Percentiles rank a stretch among this genome's conserved stretches.
These are phyloP conservation scores for Stellera chamaejasme DNA, from an alignment of 345 rosid species.

Conservation along the genomic window DNA sequence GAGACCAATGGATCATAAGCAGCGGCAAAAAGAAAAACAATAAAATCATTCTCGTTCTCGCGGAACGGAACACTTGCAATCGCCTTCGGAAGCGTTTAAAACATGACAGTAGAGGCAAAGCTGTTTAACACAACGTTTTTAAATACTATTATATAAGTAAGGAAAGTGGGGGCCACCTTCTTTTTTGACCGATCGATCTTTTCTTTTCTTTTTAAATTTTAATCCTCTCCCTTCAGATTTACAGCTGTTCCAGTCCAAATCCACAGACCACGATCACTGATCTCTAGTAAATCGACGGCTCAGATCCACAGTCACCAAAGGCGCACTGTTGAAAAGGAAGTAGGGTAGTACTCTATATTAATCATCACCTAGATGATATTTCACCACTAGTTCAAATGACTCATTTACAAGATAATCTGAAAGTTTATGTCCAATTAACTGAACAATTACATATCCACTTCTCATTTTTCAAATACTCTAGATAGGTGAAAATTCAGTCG, in stretches of 20 bases:
- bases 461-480: too few species aligned
- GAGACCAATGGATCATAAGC: not conserved
- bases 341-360: too few species aligned
- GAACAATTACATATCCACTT: too few species aligned
- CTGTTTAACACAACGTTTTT: slow-evolving; percentile 37
- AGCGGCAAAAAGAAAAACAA: not conserved
- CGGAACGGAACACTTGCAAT: not conserved
- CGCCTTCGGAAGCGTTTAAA: slow-evolving; percentile 28
- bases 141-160: not conserved
- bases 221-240: slow-evolving; percentile 9
- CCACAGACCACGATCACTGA: slow-evolving; percentile 8
- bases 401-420: too few species aligned
- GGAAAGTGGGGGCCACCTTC: slow-evolving; percentile 22
- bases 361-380: too few species aligned
- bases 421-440: too few species aligned
- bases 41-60: slow-evolving; percentile 26
- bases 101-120: slow-evolving; percentile 40
- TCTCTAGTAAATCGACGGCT: slow-evolving; percentile 29
- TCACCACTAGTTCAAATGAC: too few species aligned
- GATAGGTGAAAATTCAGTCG: too few species aligned
- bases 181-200: slow-evolving; percentile 25
- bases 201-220: too few species aligned
- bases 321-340: not conserved
- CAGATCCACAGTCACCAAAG: slow-evolving; percentile 10
- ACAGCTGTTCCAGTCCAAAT: slow-evolving; percentile 36